Evolutionary conservation across 2,329 filamentous ascomycete species (phyloP), one percentile per base, ranked within the genome.

Genomic region (Claviceps sp.): DNA sequence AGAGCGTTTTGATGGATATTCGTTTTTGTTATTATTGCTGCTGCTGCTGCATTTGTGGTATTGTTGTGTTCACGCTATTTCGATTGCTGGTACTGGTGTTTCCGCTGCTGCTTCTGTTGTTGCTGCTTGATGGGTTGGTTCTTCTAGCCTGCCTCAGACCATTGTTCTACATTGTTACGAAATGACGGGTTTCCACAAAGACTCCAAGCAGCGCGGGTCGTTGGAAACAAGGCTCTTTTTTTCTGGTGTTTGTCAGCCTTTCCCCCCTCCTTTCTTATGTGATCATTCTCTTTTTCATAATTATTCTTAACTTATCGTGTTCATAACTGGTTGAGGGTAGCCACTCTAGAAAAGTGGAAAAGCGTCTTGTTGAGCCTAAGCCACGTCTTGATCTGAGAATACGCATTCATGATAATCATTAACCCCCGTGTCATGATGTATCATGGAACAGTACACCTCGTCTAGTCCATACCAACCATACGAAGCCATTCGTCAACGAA

Each of bases 1-100:
- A 41, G 39, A 41, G 16, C 16, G 40, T 60, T 55, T 55, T 61
- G 48, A 58, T 57, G 57, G 57, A 58, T 53, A 51, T 56, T 49
- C 46, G 39, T 51, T 42, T 26, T 39, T 34, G 14, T 45, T 34
- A 7, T 46, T 34, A 7, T 46, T 22, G 22, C 22, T 22, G 5
- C n/a, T 30, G 26, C 26, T 30, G 26, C 10, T 30, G 26, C 26
- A 8, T 30, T 30, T 4, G 8, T 10, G 26, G 8, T 30, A 30
- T 30, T 8, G 26, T 30, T 30, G 8, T 10, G 26, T 11, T 30
- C 4, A 11, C 10, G 8, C 1, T 30, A 30, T 30, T 30, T 30
- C 26, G 11, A 30, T 30, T 30, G 26, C 8, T 11, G 26, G 26
- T 11, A 30, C 8, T 11, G 26, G 26, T 30, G 26, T 30, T 30